A percentile compares a stretch with the other conserved stretches of the same genome.
Evolutionary conservation across 2,329 filamentous ascomycete species (phyloP).

Genomic region (Tricladium varicosporioides): DNA sequence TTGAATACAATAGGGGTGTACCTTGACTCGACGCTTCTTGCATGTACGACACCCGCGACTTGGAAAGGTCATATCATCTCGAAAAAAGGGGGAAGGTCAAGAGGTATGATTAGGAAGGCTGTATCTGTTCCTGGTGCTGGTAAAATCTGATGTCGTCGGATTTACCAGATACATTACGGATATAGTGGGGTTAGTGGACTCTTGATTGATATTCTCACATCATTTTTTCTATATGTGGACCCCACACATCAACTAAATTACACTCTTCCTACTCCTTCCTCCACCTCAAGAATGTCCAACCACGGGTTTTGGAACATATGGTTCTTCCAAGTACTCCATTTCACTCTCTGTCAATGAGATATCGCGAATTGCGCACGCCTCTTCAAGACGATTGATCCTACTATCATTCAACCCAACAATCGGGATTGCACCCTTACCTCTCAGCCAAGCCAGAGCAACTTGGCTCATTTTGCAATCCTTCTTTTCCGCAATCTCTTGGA

Average conservation of each 20-base stretch:
- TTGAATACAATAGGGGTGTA: not conserved
- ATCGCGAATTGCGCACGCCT: constrained; percentile 41
- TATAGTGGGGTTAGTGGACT: no score
- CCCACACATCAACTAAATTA: no score
- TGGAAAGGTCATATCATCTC: constrained; percentile 8
- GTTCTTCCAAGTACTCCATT: constrained; percentile 49
- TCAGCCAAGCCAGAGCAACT: constrained; percentile 53
- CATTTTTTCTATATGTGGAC: no score
- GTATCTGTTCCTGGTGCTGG: no score
- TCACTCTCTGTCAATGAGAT: constrained; percentile 47
- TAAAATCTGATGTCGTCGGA: no score
- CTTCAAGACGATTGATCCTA: constrained; percentile 48
- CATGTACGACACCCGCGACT: constrained; percentile 13
- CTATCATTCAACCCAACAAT: constrained; percentile 46
- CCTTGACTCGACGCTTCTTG: constrained; percentile 14
- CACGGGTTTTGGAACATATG: constrained; percentile 45
- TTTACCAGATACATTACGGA: no score
- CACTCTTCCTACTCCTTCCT: no score
- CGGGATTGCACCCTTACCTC: constrained; percentile 41
- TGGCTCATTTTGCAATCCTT: constrained; percentile 55
- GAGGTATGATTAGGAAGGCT: no score
- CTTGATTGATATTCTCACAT: no score
- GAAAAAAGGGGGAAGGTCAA: no score
- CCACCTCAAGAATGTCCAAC: constrained; percentile 23
- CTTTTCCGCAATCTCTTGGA: constrained; percentile 55